Evolutionary conservation across 1,284 basidiomycete species (phyloP).

Genomic region (Cryptococcus neoformans): DNA sequence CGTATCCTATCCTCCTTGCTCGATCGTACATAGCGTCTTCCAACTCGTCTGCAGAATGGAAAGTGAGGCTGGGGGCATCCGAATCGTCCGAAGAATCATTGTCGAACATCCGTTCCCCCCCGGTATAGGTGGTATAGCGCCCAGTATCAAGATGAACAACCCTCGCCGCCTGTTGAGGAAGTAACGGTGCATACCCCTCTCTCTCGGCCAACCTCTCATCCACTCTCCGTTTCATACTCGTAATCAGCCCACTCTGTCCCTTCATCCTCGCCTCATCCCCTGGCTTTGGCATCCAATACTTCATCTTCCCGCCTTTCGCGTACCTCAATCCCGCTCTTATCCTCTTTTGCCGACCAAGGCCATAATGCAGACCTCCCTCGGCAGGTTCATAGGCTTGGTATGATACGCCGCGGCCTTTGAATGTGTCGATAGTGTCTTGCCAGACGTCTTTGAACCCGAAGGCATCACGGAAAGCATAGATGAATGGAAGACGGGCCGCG

Average conservation of each 20-base stretch:
- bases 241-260: slow-evolving; percentile 49
- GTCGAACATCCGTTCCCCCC: neutral
- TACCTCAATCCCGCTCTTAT: slow-evolving; percentile 90
- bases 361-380: slow-evolving; percentile 85
- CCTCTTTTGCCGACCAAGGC: slow-evolving; percentile 71
- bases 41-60: slow-evolving; percentile 46
- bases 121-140: neutral
- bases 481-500: slow-evolving; percentile 81
- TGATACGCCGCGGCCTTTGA: slow-evolving; percentile 85
- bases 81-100: slow-evolving; percentile 28
- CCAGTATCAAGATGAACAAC: slow-evolving; percentile 59
- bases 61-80: slow-evolving; percentile 45
- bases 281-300: slow-evolving; percentile 84
- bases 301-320: slow-evolving; percentile 76
- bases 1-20: slow-evolving; percentile 82
- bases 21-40: slow-evolving; percentile 59
- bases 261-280: slow-evolving; percentile 48
- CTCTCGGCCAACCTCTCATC: slow-evolving; percentile 55
- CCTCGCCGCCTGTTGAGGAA: slow-evolving; percentile 62
- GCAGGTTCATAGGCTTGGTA: slow-evolving; percentile 95
- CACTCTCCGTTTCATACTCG: slow-evolving; percentile 50
- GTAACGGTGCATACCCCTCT: slow-evolving; percentile 72
- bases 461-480: slow-evolving; percentile 81
- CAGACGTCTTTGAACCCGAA: slow-evolving; percentile 83
- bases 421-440: slow-evolving; percentile 77